Base-by-base conservation (phyloP, 2,329 filamentous ascomycete genomes). In the Amesomyces nigricolor region DNA sequence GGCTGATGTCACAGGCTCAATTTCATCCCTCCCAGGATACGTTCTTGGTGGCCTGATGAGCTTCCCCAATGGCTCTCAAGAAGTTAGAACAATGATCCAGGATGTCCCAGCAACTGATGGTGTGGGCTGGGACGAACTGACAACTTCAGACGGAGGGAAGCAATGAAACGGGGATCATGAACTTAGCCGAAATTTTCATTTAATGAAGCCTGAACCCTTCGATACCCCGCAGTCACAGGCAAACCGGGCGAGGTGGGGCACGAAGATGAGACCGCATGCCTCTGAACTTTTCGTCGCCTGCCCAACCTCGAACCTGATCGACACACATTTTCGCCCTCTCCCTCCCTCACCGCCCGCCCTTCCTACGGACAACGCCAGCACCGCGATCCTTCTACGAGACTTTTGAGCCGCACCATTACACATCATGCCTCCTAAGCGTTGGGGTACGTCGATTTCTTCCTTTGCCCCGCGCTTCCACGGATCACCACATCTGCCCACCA, bases 381-480 rank as follows among this genome's bases (percentile, higher is more conserved):
- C 16, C 37, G 14, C 48, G 42, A 57, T 29, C 47, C 19, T 53
- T 37, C 30, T 14, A 29, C 22, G 4, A 32, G 40, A 13, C n/a
- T 14, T n/a, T 26, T 39, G 16, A 35, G 42, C 13, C 9, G 14
- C 32, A 26, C 40, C 16, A 51, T 26, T n/a, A 43, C 38, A 73
- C 73, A 71, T 64, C 71, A 62, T 63, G 60, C 22, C 58, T 26
- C 69, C 38, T 14, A 71, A 73, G 63, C 63, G 68, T 69, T 73
- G 71, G 71, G 71, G 71, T 73, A 68, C 68, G 71, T 72, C 30
- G 43, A 37, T 51, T 47, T 43, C 22, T 44, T 22, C 53, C 60
- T 58, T 47, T 46, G 58, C 63, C 60, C 62, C 62, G 59, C 62
- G 42, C 50, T 58, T 22, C 26, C 19, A 42, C 6, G 16, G 4